These are phyloP conservation scores for Chimonanthus praecox DNA, from an alignment of 164 flowering plant species.

Conservation along the genomic window DNA sequence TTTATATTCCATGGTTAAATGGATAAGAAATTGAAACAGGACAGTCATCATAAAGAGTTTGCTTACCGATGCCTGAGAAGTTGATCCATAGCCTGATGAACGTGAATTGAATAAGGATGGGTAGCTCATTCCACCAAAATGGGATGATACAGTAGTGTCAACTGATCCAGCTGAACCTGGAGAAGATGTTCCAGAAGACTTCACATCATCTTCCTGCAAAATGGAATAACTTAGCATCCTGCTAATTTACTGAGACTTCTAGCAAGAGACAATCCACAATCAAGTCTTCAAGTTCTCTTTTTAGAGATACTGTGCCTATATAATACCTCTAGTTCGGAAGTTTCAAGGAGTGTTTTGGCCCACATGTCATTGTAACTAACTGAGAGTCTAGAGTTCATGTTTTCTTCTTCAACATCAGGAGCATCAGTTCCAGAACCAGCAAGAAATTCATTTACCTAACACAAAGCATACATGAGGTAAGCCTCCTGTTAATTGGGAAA, in stretches of 20 bases:
- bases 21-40: not conserved
- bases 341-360: constrained; percentile 93
- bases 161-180: constrained; percentile 92
- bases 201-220: constrained; percentile 77
- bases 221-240: not conserved
- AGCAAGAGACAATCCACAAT: not conserved
- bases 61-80: constrained; percentile 44
- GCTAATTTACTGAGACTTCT: not conserved
- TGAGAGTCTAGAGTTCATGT: constrained; percentile 67
- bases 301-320: not conserved
- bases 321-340: constrained; percentile 72
- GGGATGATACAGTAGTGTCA: constrained; percentile 94
- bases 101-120: constrained; percentile 92
- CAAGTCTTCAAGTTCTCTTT: not conserved
- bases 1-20: not conserved
- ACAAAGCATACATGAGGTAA: not conserved
- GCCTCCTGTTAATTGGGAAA: not conserved
- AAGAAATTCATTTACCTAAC: constrained; percentile 90
- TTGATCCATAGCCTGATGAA: constrained; percentile 48
- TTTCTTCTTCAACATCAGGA: constrained; percentile 96
- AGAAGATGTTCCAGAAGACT: constrained; percentile 89
- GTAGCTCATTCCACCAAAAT: constrained; percentile 95
- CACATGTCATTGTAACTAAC: constrained; percentile 97
- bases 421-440: constrained; percentile 98
- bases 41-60: not conserved